Evolutionary conservation across 371 early-diverging fungal species (phyloP).

Genomic region (Mucor indicus): DNA sequence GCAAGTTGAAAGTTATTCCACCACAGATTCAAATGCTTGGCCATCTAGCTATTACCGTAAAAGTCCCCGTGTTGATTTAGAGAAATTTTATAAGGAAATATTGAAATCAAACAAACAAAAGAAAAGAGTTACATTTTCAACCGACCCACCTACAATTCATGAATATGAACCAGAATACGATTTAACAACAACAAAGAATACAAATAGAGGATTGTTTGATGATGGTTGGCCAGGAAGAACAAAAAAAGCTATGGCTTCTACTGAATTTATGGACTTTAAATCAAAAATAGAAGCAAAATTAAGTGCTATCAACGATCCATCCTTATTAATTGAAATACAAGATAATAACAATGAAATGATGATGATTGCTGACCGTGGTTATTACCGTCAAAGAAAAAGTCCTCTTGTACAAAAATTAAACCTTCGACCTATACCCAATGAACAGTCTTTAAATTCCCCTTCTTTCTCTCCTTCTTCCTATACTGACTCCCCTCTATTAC

Average conservation of each 20-base stretch:
- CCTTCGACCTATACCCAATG: slow-evolving; percentile 12
- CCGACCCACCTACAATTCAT: slow-evolving; percentile 26
- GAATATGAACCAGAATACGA: slow-evolving; percentile 40
- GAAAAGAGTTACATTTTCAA: slow-evolving; percentile 31
- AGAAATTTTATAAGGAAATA: slow-evolving; percentile 18
- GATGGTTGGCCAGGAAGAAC: slow-evolving; percentile 28
- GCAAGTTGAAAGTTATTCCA: not conserved
- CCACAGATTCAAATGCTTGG: slow-evolving; percentile 16
- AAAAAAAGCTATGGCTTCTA: slow-evolving; percentile 12
- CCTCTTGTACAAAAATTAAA: slow-evolving; percentile 16
- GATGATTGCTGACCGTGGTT: slow-evolving; percentile 3
- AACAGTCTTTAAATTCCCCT: not conserved
- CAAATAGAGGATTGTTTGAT: slow-evolving; percentile 3
- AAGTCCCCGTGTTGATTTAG: slow-evolving; percentile 18
- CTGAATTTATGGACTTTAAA: slow-evolving; percentile 21
- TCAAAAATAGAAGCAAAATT: slow-evolving; percentile 21
- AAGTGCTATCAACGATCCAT: slow-evolving; percentile 15
- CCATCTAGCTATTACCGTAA: slow-evolving; percentile 18
- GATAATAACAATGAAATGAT: not conserved
- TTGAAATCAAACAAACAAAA: slow-evolving; percentile 2
- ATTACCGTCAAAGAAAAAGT: slow-evolving; percentile 13
- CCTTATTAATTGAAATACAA: slow-evolving; percentile 11
- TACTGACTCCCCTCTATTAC: slow-evolving; percentile 7
- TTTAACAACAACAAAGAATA: not conserved
- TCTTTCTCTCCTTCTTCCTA: slow-evolving; percentile 8